phyloP scores from a whole-genome alignment of 73 alveolate genomes.

The Tetrahymena malaccensis region DNA sequence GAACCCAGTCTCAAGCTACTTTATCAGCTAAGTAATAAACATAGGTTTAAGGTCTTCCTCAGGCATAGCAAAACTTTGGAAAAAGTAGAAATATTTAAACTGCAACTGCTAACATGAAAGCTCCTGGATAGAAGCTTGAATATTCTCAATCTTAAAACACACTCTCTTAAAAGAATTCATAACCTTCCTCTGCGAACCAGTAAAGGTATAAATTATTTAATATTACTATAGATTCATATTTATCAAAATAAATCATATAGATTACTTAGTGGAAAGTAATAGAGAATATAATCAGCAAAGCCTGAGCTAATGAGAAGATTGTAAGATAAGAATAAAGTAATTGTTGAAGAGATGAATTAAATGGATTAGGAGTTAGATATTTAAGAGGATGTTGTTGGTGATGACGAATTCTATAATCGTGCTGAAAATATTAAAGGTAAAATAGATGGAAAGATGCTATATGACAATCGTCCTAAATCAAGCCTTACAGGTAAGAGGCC shows the following conservation, averaged over 20 bases:
- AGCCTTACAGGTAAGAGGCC: conserved; percentile 20
- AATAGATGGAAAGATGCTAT: neutral
- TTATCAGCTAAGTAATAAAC: neutral
- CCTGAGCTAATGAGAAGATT: neutral
- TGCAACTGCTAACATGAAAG: neutral
- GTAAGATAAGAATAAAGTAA: neutral
- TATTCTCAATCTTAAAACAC: neutral
- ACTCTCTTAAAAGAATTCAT: neutral
- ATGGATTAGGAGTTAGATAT: neutral
- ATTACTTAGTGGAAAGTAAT: neutral
- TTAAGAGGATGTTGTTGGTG: neutral
- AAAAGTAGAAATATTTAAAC: neutral
- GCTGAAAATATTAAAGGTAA: neutral
- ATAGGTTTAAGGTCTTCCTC: neutral
- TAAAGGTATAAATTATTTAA: neutral
- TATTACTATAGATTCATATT: neutral
- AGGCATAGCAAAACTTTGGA: neutral
- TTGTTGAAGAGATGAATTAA: neutral
- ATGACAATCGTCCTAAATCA: conserved; percentile 12
- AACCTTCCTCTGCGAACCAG: neutral
- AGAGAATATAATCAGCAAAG: neutral
- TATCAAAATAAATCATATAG: neutral
- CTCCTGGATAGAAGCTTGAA: neutral
- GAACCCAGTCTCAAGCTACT: neutral
- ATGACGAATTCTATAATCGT: neutral